Evolutionary conservation across 805 yeast species (phyloP), one percentile per base, ranked within the genome.

Genomic region (Kluyveromyces nonfermentans): DNA sequence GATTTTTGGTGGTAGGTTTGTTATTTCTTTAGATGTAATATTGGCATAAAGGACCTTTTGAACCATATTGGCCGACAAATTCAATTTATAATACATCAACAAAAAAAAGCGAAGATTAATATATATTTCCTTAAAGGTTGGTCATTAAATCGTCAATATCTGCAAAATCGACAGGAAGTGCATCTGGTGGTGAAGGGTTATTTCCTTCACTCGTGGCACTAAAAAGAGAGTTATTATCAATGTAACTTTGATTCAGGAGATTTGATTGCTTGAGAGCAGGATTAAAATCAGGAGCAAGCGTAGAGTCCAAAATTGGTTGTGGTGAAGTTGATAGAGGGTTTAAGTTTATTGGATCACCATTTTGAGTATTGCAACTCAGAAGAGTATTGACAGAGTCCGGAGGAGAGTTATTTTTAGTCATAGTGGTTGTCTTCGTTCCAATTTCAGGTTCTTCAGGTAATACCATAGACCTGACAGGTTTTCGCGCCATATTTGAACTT

Each of bases 121-220:
- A 25, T 4, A 6, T 3, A 25, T 25, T 6, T 14, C 12, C 30
- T 47, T 49, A 56, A 35, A 56, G 48, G 32, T 52, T 53, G 6
- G 62, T 51, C 57, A 59, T 53, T 35, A 59, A 54, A 43, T 57
- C 55, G 48, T 57, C 63, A 42, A 59, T 40, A 37, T 57, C 63
- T 5, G 60, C 55, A 37, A 57, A 57, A 15, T 57, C 41, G 10
- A 31, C 34, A 15, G 41, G 41, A 5, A 38, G 31, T 15, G 18
- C 34, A 28, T 38, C 41, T 3, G 18, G 30, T 6, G 39, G 39
- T 20, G 39, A 36, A 8, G 25, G 39, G 31, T 36, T 36, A 22
- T 38, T 38, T 5, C 34, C 41, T 30, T 38, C 41, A 30, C 34
- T 38, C 16, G 34, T 18, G 10, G 22, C 41, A 16, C 34, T 30